These are phyloP conservation scores for Capsicum chinense DNA, from an alignment of 257 asterid genomes.

Conservation along the genomic window DNA sequence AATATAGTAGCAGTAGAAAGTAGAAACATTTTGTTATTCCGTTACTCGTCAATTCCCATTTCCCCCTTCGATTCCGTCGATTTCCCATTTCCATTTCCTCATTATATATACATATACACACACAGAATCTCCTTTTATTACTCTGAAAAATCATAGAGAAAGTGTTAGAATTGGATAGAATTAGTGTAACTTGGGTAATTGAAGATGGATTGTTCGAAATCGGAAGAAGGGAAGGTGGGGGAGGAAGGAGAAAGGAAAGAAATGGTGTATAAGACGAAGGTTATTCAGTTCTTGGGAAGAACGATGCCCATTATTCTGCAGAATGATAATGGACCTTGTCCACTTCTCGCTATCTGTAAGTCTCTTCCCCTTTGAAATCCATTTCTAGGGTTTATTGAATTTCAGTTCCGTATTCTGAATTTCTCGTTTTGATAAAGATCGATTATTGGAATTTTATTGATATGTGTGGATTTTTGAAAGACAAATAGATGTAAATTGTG, in stretches of 20 bases:
- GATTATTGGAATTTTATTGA: too few relatives aligned
- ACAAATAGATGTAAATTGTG: background rate
- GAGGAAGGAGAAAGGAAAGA: conserved; percentile 50
- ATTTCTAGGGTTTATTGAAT: conserved; percentile 39
- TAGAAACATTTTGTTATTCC: background rate
- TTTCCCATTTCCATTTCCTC: background rate
- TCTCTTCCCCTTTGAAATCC: background rate
- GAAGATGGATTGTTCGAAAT: conserved; percentile 22
- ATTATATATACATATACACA: background rate
- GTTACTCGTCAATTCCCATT: background rate
- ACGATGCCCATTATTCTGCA: conserved; percentile 83
- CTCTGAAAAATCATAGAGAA: too few relatives aligned
- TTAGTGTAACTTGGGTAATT: background rate
- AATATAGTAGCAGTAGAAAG: background rate
- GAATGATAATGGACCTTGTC: conserved; percentile 97
- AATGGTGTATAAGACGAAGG: conserved; percentile 70
- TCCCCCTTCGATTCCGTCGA: background rate
- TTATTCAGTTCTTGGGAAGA: conserved; percentile 82
- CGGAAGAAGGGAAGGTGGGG: background rate
- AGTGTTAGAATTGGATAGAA: background rate
- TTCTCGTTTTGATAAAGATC: background rate
- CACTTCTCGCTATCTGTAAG: conserved; percentile 94
- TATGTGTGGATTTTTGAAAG: too few relatives aligned
- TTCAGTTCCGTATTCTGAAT: background rate
- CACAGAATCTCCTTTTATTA: too few relatives aligned